Conservation (phyloP, 257 asterid species). For the Solanum arcanum region DNA sequence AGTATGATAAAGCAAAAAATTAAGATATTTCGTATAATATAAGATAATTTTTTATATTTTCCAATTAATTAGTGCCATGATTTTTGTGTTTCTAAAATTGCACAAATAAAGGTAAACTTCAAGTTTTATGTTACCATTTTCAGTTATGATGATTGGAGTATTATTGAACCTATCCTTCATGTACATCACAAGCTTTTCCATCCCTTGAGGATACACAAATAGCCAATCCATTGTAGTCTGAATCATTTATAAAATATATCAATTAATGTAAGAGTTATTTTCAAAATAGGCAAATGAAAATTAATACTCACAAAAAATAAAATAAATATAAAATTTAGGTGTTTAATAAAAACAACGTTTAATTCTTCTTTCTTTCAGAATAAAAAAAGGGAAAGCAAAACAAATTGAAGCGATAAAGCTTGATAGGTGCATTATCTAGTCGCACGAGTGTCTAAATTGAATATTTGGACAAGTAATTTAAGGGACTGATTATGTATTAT, state of each 20-base stretch:
- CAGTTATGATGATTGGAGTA: constrained; percentile 45
- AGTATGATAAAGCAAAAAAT: not conserved
- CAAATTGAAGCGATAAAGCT: too few species aligned
- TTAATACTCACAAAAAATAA: not conserved
- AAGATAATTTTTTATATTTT: not conserved
- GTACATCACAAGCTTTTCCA: constrained; percentile 45
- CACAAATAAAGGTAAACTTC: not conserved
- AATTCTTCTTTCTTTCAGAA: not conserved
- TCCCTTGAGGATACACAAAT: constrained; percentile 41
- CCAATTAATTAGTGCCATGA: not conserved
- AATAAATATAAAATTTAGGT: not conserved
- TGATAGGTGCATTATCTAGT: too few species aligned
- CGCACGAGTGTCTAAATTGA: too few species aligned
- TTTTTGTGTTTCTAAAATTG: not conserved
- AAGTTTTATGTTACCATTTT: constrained; percentile 29
- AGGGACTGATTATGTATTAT: too few species aligned
- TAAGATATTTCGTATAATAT: not conserved
- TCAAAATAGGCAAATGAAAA: not conserved
- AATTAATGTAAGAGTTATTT: not conserved
- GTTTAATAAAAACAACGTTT: not conserved
- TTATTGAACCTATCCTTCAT: constrained; percentile 48
- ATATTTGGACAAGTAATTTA: too few species aligned
- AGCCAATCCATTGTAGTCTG: constrained; percentile 49
- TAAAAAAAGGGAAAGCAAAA: too few species aligned
- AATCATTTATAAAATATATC: not conserved